phyloP scores from a whole-genome alignment of 768 basidiomycete species.

The Krasilnikovozyma curviuscula region DNA sequence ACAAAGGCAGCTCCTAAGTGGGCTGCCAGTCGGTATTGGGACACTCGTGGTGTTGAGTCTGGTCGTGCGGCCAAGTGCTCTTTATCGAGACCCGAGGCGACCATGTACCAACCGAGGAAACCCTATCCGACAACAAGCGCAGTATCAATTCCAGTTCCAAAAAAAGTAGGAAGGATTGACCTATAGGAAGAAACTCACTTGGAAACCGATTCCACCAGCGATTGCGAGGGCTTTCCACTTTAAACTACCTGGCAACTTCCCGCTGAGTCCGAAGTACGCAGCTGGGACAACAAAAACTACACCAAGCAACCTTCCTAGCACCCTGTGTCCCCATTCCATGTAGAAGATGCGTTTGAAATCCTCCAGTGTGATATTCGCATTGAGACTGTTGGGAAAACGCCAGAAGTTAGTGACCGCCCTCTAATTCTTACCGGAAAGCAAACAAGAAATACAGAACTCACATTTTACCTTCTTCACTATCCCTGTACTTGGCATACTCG shows the following conservation, averaged over 20 bases:
- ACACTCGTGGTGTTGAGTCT: constrained; percentile 69
- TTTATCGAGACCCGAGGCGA: constrained; percentile 80
- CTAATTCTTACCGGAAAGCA: not conserved
- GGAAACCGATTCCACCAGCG: constrained; percentile 58
- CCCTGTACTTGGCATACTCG: constrained; percentile 86
- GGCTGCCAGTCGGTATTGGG: constrained; percentile 86
- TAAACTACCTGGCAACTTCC: constrained; percentile 46
- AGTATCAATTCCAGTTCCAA: too few relatives aligned
- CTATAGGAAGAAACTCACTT: not conserved
- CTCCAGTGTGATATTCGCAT: constrained; percentile 63
- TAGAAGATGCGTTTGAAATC: constrained; percentile 94
- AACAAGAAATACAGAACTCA: constrained; percentile 30
- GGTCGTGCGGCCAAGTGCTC: constrained; percentile 51
- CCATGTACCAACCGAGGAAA: constrained; percentile 97
- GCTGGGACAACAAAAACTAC: constrained; percentile 62
- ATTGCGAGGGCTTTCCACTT: constrained; percentile 49
- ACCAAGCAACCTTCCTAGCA: constrained; percentile 57
- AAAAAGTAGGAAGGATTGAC: not conserved
- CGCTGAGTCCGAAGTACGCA: constrained; percentile 54
- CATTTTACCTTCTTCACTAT: constrained; percentile 89
- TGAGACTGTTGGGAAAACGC: constrained; percentile 39
- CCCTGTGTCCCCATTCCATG: constrained; percentile 95
- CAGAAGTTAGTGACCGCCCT: not conserved
- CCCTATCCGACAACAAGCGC: too few relatives aligned
- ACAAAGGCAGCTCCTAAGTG: constrained; percentile 81